A percentile compares a stretch with the other conserved stretches of the same genome.
Evolutionary conservation across 2,329 filamentous ascomycete genomes (phyloP).

Genomic region (Penicillium sp.): DNA sequence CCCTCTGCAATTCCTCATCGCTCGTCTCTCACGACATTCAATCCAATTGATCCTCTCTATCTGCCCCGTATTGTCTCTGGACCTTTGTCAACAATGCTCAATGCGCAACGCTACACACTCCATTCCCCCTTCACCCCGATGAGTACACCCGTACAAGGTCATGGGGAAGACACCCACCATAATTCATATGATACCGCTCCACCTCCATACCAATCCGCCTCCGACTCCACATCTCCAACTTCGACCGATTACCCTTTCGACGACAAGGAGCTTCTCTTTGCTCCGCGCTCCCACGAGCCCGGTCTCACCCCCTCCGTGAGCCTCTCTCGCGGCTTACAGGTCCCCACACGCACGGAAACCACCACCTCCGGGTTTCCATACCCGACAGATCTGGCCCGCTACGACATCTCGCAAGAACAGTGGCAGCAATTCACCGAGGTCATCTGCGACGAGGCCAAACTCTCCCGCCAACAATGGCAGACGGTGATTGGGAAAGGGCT

Average conservation of each 20-base stretch:
- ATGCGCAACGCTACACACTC: not conserved
- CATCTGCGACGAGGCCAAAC: conserved; percentile 23
- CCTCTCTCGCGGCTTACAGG: conserved; percentile 25
- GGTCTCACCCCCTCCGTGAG: conserved; percentile 16
- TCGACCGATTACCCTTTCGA: not conserved
- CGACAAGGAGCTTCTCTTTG: conserved; percentile 13
- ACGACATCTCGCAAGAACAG: conserved; percentile 17
- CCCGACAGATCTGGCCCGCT: conserved; percentile 19
- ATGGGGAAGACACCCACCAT: not conserved
- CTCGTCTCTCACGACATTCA: too few relatives aligned
- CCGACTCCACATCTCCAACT: not conserved
- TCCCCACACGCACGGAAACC: conserved; percentile 22
- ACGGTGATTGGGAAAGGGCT: conserved; percentile 25
- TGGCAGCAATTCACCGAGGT: conserved; percentile 26
- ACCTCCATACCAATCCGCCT: conserved; percentile 3
- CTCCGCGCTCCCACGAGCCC: conserved; percentile 11
- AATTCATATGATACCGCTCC: conserved; percentile 3
- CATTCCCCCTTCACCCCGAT: not conserved
- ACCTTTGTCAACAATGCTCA: not conserved
- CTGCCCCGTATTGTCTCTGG: too few relatives aligned
- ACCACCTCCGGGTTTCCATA: conserved; percentile 29
- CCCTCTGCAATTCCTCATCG: too few relatives aligned
- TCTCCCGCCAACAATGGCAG: conserved; percentile 27
- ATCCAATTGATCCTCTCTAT: too few relatives aligned
- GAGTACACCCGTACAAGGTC: not conserved